Percentiles rank a stretch among this genome's conserved stretches.
Evolutionary conservation across 2,329 filamentous ascomycete genomes (phyloP).

Genomic region (Penicillium sp.): DNA sequence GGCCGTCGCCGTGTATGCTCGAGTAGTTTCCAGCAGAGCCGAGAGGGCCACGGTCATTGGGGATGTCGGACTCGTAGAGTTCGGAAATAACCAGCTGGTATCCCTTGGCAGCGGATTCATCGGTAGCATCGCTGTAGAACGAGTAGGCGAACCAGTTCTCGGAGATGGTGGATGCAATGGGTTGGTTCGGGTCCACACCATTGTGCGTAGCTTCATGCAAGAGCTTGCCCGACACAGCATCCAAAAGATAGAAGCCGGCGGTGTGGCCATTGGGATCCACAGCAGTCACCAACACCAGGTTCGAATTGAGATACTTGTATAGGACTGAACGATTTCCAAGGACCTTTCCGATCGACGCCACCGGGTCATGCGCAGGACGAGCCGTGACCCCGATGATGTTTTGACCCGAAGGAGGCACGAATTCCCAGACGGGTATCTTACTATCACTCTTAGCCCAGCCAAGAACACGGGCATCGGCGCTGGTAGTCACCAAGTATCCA

Average conservation of each 20-base stretch:
- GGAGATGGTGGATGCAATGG: slow-evolving; percentile 70
- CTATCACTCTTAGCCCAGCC: slow-evolving; percentile 41
- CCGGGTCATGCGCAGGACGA: slow-evolving; percentile 70
- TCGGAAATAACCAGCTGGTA: slow-evolving; percentile 83
- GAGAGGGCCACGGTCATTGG: slow-evolving; percentile 80
- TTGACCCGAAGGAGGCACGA: slow-evolving; percentile 61
- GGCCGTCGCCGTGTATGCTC: slow-evolving; percentile 56
- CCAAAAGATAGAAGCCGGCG: slow-evolving; percentile 72
- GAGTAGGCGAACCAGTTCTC: slow-evolving; percentile 97
- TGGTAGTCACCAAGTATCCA: slow-evolving; percentile 40
- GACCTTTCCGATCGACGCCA: slow-evolving; percentile 92
- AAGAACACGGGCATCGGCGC: slow-evolving; percentile 38
- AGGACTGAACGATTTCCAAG: slow-evolving; percentile 86
- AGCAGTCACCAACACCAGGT: slow-evolving; percentile 70
- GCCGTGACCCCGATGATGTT: slow-evolving; percentile 63
- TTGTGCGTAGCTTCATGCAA: slow-evolving; percentile 66
- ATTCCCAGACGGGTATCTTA: slow-evolving; percentile 61
- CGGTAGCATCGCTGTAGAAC: slow-evolving; percentile 56
- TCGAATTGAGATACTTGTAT: slow-evolving; percentile 95
- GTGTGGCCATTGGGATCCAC: slow-evolving; percentile 51
- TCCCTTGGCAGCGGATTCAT: slow-evolving; percentile 59
- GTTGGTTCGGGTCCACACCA: slow-evolving; percentile 67
- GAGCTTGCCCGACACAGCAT: slow-evolving; percentile 77
- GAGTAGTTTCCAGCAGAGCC: slow-evolving; percentile 68
- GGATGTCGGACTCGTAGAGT: slow-evolving; percentile 76